Base-by-base conservation (phyloP, 371 early-diverging fungal genomes). In the Encephalitozoon hellem region DNA sequence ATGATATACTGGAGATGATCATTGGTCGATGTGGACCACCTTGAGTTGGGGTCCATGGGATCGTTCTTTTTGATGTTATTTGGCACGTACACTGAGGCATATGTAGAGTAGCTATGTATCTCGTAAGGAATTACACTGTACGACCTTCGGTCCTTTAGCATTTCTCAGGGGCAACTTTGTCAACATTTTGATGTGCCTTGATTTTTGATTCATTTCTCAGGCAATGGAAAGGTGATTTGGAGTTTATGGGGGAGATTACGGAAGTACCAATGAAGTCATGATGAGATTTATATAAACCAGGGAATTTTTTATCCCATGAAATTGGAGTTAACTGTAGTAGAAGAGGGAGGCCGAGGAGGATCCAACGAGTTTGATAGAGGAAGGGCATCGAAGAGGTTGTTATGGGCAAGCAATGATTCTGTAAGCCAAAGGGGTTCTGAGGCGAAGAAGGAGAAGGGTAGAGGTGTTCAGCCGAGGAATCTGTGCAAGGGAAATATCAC, bases 21-120 rank as follows among this genome's bases (percentile, higher is more conserved):
- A 80, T 91, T 90, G n/a, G 86, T 85, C 18, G 87, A 89, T 28
- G 88, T 88, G 34, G 91, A 89, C 94, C 94, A 93, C 32, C 94
- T 87, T 41, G 91, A 91, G n/a, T 79, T 77, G 79, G 85, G 86
- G 80, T 93, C 91, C 25, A 84, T 80, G 3, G 92, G 91, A 23
- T 88, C 88, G 78, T 90, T 87, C 12, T 87, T 85, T 78, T 86
- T 83, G 76, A 93, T 90, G 76, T 92, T 88, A 65, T 86, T 84
- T 52, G 94, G 92, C 67, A 89, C 88, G 77, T 90, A 92, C 25
- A 83, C 80, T 0, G 91, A 88, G 0, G 91, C 89, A 76, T 90
- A 89, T 21, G 90, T 89, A 0, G 91, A 91, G 79, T 84, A 89
- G 30, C 28, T n/a, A 18, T 71, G 38, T n/a, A 71, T 71, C 42